Evolutionary conservation across 305 asterid species (phyloP), one percentile per base, ranked within the genome.

Genomic region (Fraxinus ornus): DNA sequence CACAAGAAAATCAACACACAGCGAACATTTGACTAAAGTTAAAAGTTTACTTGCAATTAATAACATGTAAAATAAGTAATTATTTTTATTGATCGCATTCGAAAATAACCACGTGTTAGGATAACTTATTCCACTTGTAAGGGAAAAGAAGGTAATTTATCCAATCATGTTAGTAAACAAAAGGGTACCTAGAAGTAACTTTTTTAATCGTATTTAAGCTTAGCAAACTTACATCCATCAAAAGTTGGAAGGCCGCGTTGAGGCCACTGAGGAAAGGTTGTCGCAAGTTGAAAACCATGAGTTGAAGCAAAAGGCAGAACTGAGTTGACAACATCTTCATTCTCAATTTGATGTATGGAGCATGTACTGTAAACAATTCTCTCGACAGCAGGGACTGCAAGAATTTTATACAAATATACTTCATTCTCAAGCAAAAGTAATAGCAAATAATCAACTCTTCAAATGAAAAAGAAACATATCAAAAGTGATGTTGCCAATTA

Each of bases 311-410:
- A 84, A 77, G 91, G 91, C 83, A 91, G 77, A 81, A 94, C 93
- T 19, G 92, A 94, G 66, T 75, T 84, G 80, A 96, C 85, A 5
- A 96, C 97, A 62, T 94, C 98, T 91, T 93, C 99, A 80, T 96
- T 93, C 84, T 96, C 98, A 13, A 85, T 88, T 86, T 91, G 98
- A 88, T 93, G 91, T 37, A 94, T 75, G 30, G 99, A 96, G 83
- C 99, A 96, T 7, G 98, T 96, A 90, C 98, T 96, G 91, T 96
- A 96, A 72, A 93, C 98, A 36, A 94, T 87, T 83, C 92, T 93
- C 90, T 94, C 98, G 5, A 91, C 98, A 52, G 89, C 90, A 36
- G 98, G 98, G 86, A 96, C 98, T 94, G 75, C 57, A 80, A 36
- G n/a, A 70, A 5, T 30, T 28, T 10, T 26, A 70, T 30, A 30